Conservation (phyloP, 1,284 basidiomycete species). For the Malassezia restricta region DNA sequence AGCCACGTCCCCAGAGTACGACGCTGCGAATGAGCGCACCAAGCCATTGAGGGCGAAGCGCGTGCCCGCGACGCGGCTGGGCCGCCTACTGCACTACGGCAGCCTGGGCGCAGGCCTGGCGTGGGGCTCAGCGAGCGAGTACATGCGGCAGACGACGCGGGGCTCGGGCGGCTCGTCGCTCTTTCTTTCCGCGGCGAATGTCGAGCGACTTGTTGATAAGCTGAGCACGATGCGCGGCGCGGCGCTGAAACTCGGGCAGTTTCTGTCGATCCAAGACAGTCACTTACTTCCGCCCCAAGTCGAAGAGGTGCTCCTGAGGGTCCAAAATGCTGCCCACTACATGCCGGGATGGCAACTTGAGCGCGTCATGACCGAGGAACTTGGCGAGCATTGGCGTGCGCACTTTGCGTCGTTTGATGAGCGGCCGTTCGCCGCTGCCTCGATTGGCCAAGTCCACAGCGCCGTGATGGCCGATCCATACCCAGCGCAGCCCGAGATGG, state of each 20-base stretch:
- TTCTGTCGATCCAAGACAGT: slow-evolving; percentile 81
- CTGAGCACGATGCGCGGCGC: slow-evolving; percentile 89
- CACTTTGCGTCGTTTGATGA: slow-evolving; percentile 68
- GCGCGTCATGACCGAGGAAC: slow-evolving; percentile 60
- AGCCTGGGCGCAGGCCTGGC: slow-evolving; percentile 41
- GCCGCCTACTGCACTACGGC: slow-evolving; percentile 42
- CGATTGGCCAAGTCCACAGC: slow-evolving; percentile 88
- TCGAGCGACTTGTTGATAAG: slow-evolving; percentile 78
- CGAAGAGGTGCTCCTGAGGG: slow-evolving; percentile 73
- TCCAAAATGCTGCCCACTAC: slow-evolving; percentile 92
- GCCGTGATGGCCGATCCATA: slow-evolving; percentile 53
- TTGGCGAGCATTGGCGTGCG: slow-evolving; percentile 64
- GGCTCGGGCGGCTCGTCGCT: slow-evolving; percentile 6
- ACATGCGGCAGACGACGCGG: slow-evolving; percentile 18
- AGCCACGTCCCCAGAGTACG: slow-evolving; percentile 22
- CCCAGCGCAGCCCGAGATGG: slow-evolving; percentile 20
- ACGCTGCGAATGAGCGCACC: slow-evolving; percentile 27
- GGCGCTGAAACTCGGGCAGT: slow-evolving; percentile 90
- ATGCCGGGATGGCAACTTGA: slow-evolving; percentile 99
- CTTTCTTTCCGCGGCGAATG: slow-evolving; percentile 53
- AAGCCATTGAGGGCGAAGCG: slow-evolving; percentile 34
- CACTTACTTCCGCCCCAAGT: slow-evolving; percentile 64
- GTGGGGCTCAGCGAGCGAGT: slow-evolving; percentile 36
- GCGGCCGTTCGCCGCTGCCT: slow-evolving; percentile 85
- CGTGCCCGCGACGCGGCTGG: slow-evolving; percentile 43